Conservation (phyloP, 345 rosid genomes). For the Iberis pinnata region DNA sequence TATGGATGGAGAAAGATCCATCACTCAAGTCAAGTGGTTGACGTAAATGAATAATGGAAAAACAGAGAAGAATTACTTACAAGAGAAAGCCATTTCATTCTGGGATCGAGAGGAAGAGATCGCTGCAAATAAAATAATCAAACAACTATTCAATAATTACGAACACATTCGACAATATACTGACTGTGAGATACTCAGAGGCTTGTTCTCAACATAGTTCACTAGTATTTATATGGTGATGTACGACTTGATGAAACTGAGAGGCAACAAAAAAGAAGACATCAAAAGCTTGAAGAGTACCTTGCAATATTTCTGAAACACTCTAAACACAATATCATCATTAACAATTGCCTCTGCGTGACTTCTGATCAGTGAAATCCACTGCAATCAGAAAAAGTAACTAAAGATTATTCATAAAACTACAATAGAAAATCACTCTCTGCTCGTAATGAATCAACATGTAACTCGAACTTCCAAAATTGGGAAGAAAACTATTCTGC, state of each 20-base stretch:
- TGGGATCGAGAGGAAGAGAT: slow-evolving; percentile 54
- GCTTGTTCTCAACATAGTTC: not conserved
- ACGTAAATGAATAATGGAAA: not conserved
- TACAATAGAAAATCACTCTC: not conserved
- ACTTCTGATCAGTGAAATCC: slow-evolving; percentile 68
- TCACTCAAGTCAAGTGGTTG: not conserved
- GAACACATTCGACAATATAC: too few species aligned
- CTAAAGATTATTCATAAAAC: not conserved
- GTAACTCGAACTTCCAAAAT: not conserved
- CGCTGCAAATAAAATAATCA: slow-evolving; percentile 44
- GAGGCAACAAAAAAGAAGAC: not conserved
- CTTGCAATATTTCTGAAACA: slow-evolving; percentile 75
- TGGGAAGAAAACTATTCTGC: not conserved
- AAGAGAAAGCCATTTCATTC: slow-evolving; percentile 49
- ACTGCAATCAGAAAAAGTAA: slow-evolving; percentile 38
- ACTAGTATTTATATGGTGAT: not conserved
- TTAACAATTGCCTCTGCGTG: slow-evolving; percentile 69
- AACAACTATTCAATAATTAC: not conserved
- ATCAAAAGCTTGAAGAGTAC: slow-evolving; percentile 31
- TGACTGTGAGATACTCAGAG: not conserved
- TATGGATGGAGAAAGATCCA: not conserved
- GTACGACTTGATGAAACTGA: not conserved
- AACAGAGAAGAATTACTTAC: slow-evolving; percentile 40
- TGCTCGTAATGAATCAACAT: too few species aligned
- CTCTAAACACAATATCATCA: slow-evolving; percentile 57